These are phyloP conservation scores for Calamus simplicifolius DNA, from an alignment of 176 grass and related monocot species.

Conservation along the genomic window DNA sequence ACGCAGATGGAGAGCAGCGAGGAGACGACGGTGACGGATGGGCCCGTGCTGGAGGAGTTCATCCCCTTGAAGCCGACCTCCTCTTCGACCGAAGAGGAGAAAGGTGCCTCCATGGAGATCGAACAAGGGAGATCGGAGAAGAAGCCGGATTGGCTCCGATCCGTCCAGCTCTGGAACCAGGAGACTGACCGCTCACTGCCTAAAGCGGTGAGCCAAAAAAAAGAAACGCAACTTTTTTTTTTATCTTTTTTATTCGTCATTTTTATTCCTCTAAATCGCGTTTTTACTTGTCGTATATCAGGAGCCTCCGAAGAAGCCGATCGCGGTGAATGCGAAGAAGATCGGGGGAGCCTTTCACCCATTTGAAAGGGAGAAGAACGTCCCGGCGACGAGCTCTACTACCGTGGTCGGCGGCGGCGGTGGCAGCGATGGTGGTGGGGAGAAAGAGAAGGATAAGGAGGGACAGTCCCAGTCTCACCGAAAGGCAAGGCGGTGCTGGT, in stretches of 20 bases:
- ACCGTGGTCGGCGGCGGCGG: too few relatives aligned
- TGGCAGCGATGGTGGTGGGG: too few relatives aligned
- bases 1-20: neutral
- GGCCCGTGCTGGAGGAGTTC: neutral
- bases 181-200: neutral
- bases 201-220: neutral
- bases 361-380: too few relatives aligned
- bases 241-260: neutral
- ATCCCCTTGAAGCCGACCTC: neutral
- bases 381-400: too few relatives aligned
- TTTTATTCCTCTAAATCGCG: too few relatives aligned
- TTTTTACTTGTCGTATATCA: neutral
- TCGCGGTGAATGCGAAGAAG: neutral
- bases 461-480: neutral
- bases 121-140: neutral
- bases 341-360: neutral
- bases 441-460: too few relatives aligned
- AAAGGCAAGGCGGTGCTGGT: slow-evolving; percentile 16
- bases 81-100: neutral
- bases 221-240: neutral
- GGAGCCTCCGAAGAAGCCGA: neutral
- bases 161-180: neutral
- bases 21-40: neutral
- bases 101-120: neutral
- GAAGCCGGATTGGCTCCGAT: neutral